A percentile compares a stretch with the other conserved stretches of the same genome.
Evolutionary conservation across 257 asterid species (phyloP).

Genomic region (Forsythia suspensa): DNA sequence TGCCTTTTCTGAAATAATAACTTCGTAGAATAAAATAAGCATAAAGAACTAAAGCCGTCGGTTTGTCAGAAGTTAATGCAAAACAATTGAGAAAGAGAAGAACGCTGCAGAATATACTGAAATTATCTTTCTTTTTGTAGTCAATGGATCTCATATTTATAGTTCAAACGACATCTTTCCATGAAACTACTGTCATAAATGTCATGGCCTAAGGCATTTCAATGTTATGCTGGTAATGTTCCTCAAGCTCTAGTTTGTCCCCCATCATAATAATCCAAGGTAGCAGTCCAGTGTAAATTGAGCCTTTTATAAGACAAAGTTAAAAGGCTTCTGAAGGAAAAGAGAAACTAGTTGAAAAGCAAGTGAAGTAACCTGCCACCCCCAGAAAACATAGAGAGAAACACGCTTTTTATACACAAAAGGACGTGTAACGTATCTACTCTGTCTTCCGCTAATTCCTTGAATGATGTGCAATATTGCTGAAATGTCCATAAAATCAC

Average conservation of each 20-base stretch:
- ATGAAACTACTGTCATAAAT: neutral
- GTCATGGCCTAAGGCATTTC: neutral
- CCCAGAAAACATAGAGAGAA: neutral
- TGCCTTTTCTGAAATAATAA: neutral
- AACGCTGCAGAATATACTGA: neutral
- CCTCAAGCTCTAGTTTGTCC: neutral
- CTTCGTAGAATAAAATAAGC: neutral
- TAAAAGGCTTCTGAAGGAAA: neutral
- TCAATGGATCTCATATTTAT: conserved; percentile 15
- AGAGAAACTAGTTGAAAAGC: neutral
- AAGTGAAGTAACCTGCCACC: neutral
- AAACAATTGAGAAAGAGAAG: neutral
- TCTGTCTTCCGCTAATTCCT: neutral
- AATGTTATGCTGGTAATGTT: neutral
- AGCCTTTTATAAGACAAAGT: neutral
- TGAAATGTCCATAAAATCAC: neutral
- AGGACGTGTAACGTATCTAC: neutral
- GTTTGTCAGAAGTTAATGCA: neutral
- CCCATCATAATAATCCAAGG: neutral
- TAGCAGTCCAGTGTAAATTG: neutral
- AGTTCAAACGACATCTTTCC: neutral
- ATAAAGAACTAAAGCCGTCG: neutral
- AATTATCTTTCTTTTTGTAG: neutral
- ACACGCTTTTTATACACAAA: neutral
- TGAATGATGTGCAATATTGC: neutral